Evolutionary conservation across 768 basidiomycete genomes (phyloP).

Genomic region (Lactarius evosmus): DNA sequence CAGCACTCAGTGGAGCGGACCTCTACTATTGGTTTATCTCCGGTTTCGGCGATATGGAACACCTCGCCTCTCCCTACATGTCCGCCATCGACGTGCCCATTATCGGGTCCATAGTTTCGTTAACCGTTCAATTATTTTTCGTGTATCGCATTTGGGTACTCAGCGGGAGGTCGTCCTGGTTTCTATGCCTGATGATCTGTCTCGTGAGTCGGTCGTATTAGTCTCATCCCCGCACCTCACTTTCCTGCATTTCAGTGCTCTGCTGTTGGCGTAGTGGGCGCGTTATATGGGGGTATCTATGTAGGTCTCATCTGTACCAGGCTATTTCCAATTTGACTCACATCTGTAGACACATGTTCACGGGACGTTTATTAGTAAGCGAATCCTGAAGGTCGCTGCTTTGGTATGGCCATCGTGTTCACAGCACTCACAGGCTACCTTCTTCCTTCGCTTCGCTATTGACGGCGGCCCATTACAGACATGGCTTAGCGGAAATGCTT

Average conservation of each 20-base stretch:
- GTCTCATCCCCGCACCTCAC: not conserved
- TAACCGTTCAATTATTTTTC: slow-evolving; percentile 36
- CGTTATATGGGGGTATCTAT: not conserved
- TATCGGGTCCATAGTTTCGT: slow-evolving; percentile 31
- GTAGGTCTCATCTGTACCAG: not conserved
- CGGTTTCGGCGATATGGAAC: slow-evolving; percentile 33
- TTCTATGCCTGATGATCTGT: not conserved
- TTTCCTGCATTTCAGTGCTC: not conserved
- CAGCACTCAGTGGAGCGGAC: slow-evolving; percentile 31
- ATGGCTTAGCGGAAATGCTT: slow-evolving; percentile 13
- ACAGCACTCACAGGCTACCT: not conserved
- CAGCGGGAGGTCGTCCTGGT: not conserved
- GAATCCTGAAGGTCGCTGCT: not conserved
- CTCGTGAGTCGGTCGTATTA: not conserved
- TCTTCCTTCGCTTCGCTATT: not conserved
- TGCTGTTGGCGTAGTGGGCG: not conserved
- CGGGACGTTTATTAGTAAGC: not conserved
- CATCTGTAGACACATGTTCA: not conserved
- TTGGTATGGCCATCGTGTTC: not conserved
- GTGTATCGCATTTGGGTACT: slow-evolving; percentile 33
- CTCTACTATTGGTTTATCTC: slow-evolving; percentile 34
- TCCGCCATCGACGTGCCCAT: slow-evolving; percentile 33
- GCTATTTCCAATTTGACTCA: not conserved
- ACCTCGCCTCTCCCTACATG: slow-evolving; percentile 27
- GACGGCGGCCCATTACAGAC: not conserved